These are phyloP conservation scores for Calocybe gangraenosa DNA, from an alignment of 768 basidiomycete species.

Conservation along the genomic window DNA sequence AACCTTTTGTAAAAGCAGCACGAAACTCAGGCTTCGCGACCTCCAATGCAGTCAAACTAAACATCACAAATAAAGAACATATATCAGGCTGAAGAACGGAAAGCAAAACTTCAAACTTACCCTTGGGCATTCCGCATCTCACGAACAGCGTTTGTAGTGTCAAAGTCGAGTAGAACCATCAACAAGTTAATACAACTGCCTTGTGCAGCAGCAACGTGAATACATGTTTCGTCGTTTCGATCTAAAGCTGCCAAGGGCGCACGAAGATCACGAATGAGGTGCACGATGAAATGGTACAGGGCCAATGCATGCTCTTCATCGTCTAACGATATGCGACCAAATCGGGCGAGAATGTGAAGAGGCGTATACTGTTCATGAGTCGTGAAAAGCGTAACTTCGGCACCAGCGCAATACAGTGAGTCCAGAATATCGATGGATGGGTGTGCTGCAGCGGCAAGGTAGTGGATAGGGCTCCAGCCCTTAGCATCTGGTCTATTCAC, in stretches of 20 bases:
- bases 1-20: conserved; percentile 52
- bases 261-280: conserved; percentile 66
- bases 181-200: conserved; percentile 64
- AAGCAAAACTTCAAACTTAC: too few relatives aligned
- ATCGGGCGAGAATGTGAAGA: conserved; percentile 61
- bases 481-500: conserved; percentile 65
- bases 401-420: conserved; percentile 70
- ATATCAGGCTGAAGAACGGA: too few relatives aligned
- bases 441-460: conserved; percentile 51
- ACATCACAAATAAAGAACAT: too few relatives aligned
- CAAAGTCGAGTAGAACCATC: conserved; percentile 61
- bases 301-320: conserved; percentile 29
- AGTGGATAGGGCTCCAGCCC: conserved; percentile 73
- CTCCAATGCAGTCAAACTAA: conserved; percentile 62
- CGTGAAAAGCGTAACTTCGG: conserved; percentile 70
- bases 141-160: conserved; percentile 49
- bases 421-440: conserved; percentile 65
- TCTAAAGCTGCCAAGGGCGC: conserved; percentile 67
- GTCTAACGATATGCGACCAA: conserved; percentile 27
- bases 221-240: conserved; percentile 67
- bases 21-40: conserved; percentile 66
- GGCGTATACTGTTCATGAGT: conserved; percentile 58
- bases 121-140: conserved; percentile 68
- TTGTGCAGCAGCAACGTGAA: conserved; percentile 76
- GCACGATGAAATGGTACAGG: conserved; percentile 56